Conservation (phyloP, 257 asterid species). For the Solanum chiquidenum region DNA sequence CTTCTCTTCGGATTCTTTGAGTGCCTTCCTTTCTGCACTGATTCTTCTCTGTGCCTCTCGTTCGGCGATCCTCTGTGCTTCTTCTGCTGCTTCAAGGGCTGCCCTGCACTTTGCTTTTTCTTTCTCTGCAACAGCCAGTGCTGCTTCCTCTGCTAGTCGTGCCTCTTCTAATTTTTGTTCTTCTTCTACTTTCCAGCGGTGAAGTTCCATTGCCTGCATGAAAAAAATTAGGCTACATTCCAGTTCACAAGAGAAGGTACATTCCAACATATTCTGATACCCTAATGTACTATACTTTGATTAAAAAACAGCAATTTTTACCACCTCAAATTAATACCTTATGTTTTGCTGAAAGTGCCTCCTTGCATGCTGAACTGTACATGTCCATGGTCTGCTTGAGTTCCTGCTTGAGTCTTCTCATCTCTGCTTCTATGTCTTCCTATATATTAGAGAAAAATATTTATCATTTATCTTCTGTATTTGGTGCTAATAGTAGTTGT, state of each 20-base stretch:
- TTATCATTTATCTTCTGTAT: background rate
- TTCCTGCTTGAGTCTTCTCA: constrained; percentile 88
- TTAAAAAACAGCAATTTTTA: background rate
- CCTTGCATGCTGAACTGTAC: constrained; percentile 95
- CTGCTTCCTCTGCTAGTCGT: constrained; percentile 66
- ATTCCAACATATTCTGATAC: background rate
- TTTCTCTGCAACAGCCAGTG: constrained; percentile 60
- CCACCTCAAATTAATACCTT: constrained; percentile 25
- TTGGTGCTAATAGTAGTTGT: background rate
- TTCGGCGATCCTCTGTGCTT: constrained; percentile 80
- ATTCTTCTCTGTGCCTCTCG: constrained; percentile 75
- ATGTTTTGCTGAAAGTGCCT: constrained; percentile 78
- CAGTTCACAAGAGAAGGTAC: background rate
- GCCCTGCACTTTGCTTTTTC: constrained; percentile 72
- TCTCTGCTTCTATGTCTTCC: constrained; percentile 91
- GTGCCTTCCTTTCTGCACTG: constrained; percentile 64
- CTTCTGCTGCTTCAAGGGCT: constrained; percentile 86
- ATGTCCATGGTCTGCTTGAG: constrained; percentile 91
- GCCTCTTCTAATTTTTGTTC: constrained; percentile 65
- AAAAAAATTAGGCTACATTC: background rate
- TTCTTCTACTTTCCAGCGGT: constrained; percentile 77
- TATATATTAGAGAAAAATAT: constrained; percentile 9
- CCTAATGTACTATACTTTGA: background rate
- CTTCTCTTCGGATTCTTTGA: constrained; percentile 64
- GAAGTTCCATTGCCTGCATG: constrained; percentile 69